phyloP scores from a whole-genome alignment of 306 rosid genomes.

The Vachellia pachyceras region DNA sequence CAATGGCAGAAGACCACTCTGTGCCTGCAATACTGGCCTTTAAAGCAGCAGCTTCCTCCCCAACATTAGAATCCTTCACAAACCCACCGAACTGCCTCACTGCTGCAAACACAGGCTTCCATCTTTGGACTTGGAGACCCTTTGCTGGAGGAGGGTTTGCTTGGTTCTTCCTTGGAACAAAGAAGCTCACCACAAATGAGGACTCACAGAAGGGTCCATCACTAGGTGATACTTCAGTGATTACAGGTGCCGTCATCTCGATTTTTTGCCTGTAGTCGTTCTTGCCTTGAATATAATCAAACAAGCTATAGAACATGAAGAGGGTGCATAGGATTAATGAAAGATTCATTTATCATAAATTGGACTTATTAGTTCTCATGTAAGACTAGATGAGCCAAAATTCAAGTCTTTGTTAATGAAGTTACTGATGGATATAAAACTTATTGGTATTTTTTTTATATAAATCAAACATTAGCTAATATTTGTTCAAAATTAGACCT shows the following conservation, averaged over 20 bases:
- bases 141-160: slow-evolving; percentile 77
- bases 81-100: slow-evolving; percentile 75
- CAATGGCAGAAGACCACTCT: slow-evolving; percentile 65
- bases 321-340: not conserved
- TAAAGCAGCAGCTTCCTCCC: slow-evolving; percentile 71
- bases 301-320: slow-evolving; percentile 53
- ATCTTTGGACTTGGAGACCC: slow-evolving; percentile 68
- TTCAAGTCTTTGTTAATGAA: not conserved
- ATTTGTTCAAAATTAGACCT: not conserved
- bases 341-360: not conserved
- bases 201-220: slow-evolving; percentile 84
- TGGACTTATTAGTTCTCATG: not conserved
- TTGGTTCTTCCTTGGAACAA: slow-evolving; percentile 74
- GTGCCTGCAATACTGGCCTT: slow-evolving; percentile 67
- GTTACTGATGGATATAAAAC: not conserved
- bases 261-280: slow-evolving; percentile 65
- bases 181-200: slow-evolving; percentile 80
- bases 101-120: slow-evolving; percentile 65
- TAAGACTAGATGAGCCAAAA: not conserved
- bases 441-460: not conserved
- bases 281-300: slow-evolving; percentile 83
- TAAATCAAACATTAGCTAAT: not conserved
- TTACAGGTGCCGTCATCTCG: slow-evolving; percentile 88
- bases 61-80: slow-evolving; percentile 56
- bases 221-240: slow-evolving; percentile 64